Base-by-base conservation (phyloP, 164 flowering plant species). In the Sedum album region DNA sequence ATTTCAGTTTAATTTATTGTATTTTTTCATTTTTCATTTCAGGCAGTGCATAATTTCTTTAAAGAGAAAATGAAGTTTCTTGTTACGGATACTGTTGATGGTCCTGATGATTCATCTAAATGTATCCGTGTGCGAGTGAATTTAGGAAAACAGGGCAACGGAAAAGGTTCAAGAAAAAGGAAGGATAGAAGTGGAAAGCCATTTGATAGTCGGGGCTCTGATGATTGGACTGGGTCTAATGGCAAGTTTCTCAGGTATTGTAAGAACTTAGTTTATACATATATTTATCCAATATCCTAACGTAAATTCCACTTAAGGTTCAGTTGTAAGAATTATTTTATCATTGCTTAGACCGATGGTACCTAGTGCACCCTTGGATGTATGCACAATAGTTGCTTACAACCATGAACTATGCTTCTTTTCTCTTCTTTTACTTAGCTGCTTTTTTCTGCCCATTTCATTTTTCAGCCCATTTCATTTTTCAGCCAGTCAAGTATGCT, bases 181-280 rank as follows among this genome's bases (percentile, higher is more conserved):
- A 93, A 91, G 79, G 88, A 84, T 38, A 85, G 95, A 74, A 81
- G 78, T 69, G 84, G 72, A 76, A 83, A 79, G 74, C 87, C 90
- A 9, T 95, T 87, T 79, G 99, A 95, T 75, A 82, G 84, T 55
- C 83, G 99, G 83, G 94, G 97, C 68, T 83, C 93, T 33, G 80
- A 84, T n/a, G 79, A 86, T 73, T 95, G 97, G 99, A 86, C 86
- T 4, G 86, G 83, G 65, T 68, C 82, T 70, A 71, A 79, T 53
- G 96, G 96, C 70, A 94, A 88, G 81, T 91, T 88, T 71, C 91
- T 92, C n/a, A 86, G 89, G 99, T 90, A 80, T 57, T 48, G n/a
- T 44, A 5, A 20, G 26, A 51, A 10, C 60, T 55, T 55, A 30
- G 8, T 2, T 25, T 55, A 23, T 51, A 21, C 0, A 25, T 55